phyloP scores from a whole-genome alignment of 2,329 filamentous ascomycete species.

The Cryphonectria naterciae region DNA sequence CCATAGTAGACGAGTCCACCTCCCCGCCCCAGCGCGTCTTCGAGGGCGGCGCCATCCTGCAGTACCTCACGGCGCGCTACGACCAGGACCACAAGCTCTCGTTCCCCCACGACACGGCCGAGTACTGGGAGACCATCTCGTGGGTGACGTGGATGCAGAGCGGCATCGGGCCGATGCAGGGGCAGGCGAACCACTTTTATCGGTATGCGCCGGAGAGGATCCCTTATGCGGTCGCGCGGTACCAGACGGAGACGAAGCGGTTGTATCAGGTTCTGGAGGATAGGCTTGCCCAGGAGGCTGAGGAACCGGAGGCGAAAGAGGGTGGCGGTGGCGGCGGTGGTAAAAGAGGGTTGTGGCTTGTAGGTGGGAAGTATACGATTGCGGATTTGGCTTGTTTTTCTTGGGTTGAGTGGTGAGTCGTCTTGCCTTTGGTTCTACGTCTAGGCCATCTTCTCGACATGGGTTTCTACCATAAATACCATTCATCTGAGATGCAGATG shows the following conservation, averaged over 20 bases:
- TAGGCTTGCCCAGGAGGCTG: slow-evolving; percentile 5
- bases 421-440: no score
- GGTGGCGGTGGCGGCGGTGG: background rate
- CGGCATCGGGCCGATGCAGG: slow-evolving; percentile 14
- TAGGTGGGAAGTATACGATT: slow-evolving; percentile 17
- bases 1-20: background rate
- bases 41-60: slow-evolving; percentile 16
- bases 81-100: slow-evolving; percentile 10
- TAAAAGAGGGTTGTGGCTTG: background rate
- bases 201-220: slow-evolving; percentile 14
- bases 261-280: slow-evolving; percentile 17
- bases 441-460: no score
- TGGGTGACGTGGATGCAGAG: slow-evolving; percentile 18
- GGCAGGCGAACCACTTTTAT: slow-evolving; percentile 16
- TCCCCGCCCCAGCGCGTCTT: slow-evolving; percentile 10
- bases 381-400: slow-evolving; percentile 17
- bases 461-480: background rate
- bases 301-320: background rate
- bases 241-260: slow-evolving; percentile 18
- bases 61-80: slow-evolving; percentile 14
- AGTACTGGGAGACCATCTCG: slow-evolving; percentile 14
- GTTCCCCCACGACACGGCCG: slow-evolving; percentile 11
- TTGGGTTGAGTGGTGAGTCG: slow-evolving; percentile 17
- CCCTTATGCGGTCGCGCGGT: slow-evolving; percentile 4
- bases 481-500: background rate